phyloP scores from a whole-genome alignment of 257 asterid species.

The Mentha longifolia region DNA sequence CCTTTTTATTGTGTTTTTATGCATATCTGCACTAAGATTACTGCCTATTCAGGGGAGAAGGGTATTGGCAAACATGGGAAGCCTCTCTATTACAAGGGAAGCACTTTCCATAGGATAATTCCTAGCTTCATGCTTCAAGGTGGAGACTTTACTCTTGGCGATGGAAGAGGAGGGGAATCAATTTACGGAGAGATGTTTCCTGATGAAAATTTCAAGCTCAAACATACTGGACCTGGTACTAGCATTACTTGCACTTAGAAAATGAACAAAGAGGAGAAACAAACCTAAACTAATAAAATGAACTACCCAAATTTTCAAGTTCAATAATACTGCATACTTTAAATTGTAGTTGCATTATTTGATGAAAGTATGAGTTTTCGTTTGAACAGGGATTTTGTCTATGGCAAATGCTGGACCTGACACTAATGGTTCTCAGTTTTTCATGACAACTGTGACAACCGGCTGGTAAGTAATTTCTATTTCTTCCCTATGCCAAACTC shows the following conservation, averaged over 20 bases:
- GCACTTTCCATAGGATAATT: slow-evolving; percentile 86
- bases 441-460: slow-evolving; percentile 97
- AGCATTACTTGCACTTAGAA: not conserved
- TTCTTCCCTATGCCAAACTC: not conserved
- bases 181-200: slow-evolving; percentile 87
- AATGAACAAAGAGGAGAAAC: not conserved
- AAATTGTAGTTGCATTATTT: not conserved
- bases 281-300: not conserved
- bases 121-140: slow-evolving; percentile 99
- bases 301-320: not conserved
- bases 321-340: not conserved
- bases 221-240: slow-evolving; percentile 94
- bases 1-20: slow-evolving; percentile 4
- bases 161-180: slow-evolving; percentile 98
- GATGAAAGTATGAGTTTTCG: not conserved
- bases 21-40: slow-evolving; percentile 16
- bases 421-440: slow-evolving; percentile 97
- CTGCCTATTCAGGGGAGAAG: slow-evolving; percentile 72
- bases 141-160: slow-evolving; percentile 96
- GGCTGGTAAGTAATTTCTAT: slow-evolving; percentile 62
- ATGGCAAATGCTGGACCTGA: slow-evolving; percentile 95
- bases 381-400: slow-evolving; percentile 65
- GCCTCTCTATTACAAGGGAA: slow-evolving; percentile 92
- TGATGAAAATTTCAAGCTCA: slow-evolving; percentile 94
- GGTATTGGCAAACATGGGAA: slow-evolving; percentile 86